Evolutionary conservation across 2,329 filamentous ascomycete genomes (phyloP).

Genomic region (Xenosphaeropsis pyriputrescens): DNA sequence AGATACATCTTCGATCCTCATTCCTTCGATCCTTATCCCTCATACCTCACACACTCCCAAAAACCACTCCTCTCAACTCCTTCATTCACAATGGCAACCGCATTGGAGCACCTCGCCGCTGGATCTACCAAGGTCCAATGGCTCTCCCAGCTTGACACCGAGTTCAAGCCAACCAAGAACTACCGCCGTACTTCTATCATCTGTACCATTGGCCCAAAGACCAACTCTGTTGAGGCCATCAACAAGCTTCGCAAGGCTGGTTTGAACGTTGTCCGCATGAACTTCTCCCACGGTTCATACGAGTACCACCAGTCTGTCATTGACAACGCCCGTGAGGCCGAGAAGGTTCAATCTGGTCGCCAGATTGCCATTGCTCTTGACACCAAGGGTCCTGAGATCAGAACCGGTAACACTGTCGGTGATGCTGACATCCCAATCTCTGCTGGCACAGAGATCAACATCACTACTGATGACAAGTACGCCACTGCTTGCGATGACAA

Average conservation of each 20-base stretch:
- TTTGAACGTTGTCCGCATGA: conserved; percentile 99
- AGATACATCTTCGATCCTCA: too few species aligned
- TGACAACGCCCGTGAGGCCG: conserved; percentile 82
- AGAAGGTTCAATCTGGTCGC: conserved; percentile 62
- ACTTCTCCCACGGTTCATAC: conserved; percentile 92
- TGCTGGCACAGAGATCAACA: conserved; percentile 75
- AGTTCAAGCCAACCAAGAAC: conserved; percentile 73
- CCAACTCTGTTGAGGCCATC: conserved; percentile 94
- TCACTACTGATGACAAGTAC: conserved; percentile 93
- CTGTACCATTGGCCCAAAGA: conserved; percentile 98
- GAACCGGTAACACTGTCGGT: conserved; percentile 59
- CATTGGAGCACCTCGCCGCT: conserved; percentile 75
- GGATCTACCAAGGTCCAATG: conserved; percentile 56
- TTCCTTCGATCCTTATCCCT: too few species aligned
- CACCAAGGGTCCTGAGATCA: conserved; percentile 74
- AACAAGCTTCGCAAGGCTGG: conserved; percentile 82
- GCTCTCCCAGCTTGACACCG: conserved; percentile 67
- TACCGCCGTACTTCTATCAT: conserved; percentile 97
- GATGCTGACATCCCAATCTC: conserved; percentile 70
- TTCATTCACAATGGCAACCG: conserved; percentile 32
- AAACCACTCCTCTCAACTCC: background rate
- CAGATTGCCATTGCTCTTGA: conserved; percentile 90
- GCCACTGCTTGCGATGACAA: conserved; percentile 69
- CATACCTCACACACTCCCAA: background rate
- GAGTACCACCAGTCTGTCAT: conserved; percentile 98